These are phyloP conservation scores for Microcos paniculata DNA, from an alignment of 345 rosid genomes.

Conservation along the genomic window DNA sequence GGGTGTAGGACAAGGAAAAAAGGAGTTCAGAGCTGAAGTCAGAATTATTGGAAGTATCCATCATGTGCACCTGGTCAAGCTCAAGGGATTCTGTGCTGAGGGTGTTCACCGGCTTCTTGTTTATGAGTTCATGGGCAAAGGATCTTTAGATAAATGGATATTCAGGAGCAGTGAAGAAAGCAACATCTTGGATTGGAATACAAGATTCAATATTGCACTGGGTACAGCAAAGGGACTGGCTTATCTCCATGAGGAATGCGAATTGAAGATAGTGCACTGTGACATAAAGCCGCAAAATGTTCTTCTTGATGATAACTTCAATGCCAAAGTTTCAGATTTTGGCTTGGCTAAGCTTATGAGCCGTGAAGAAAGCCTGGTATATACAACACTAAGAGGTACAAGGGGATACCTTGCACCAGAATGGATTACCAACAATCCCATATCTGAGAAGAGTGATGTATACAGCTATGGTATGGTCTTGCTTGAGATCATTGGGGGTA, in stretches of 20 bases:
- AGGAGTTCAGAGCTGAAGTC: constrained; percentile 56
- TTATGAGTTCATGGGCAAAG: constrained; percentile 56
- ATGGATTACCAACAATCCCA: constrained; percentile 46
- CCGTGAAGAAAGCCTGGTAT: constrained; percentile 23
- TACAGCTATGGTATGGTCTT: constrained; percentile 56
- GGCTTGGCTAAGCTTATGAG: constrained; percentile 62
- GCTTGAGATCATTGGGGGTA: constrained; percentile 56
- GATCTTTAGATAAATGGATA: constrained; percentile 58
- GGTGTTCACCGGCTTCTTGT: constrained; percentile 53
- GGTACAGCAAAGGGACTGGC: constrained; percentile 65
- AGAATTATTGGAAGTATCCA: constrained; percentile 47
- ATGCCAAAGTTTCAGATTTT: constrained; percentile 60
- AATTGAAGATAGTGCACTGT: constrained; percentile 54
- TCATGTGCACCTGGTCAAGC: constrained; percentile 54
- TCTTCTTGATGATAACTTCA: constrained; percentile 53
- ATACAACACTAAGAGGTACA: constrained; percentile 30
- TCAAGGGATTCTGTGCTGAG: constrained; percentile 57
- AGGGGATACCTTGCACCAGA: constrained; percentile 70
- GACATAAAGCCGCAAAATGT: constrained; percentile 63
- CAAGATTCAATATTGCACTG: constrained; percentile 50
- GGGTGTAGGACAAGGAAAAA: constrained; percentile 60
- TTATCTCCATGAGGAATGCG: constrained; percentile 67
- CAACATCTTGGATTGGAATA: constrained; percentile 52
- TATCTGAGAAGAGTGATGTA: constrained; percentile 33
- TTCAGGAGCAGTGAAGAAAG: constrained; percentile 33